A percentile compares a stretch with the other conserved stretches of the same genome.
These are phyloP conservation scores for Biscogniauxia mediterranea DNA, from an alignment of 2,329 filamentous ascomycete species.

Conservation along the genomic window DNA sequence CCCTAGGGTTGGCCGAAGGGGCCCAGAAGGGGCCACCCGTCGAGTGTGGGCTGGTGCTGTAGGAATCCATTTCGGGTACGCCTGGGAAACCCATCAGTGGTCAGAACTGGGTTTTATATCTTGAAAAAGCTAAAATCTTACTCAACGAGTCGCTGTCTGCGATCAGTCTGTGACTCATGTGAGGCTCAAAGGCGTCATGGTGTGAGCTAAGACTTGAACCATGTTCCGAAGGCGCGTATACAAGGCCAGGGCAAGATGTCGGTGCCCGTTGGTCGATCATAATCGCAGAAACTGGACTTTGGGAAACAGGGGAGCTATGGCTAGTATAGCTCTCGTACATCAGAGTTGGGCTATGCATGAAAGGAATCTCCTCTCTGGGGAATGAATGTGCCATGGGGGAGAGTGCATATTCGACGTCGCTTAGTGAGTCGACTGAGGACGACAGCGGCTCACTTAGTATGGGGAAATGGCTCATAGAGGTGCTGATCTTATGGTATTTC, in stretches of 20 bases:
- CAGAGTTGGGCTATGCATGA: conserved; percentile 53
- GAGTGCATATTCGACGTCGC: conserved; percentile 59
- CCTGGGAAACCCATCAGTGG: conserved; percentile 38
- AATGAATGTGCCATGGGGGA: conserved; percentile 55
- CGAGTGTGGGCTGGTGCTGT: conserved; percentile 50
- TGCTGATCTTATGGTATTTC: conserved; percentile 44
- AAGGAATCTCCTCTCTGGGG: conserved; percentile 54
- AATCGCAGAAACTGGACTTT: conserved; percentile 54
- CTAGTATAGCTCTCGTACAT: conserved; percentile 57
- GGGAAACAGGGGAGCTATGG: conserved; percentile 52
- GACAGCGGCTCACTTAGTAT: conserved; percentile 51
- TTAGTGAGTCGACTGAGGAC: conserved; percentile 57
- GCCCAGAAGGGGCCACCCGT: conserved; percentile 46
- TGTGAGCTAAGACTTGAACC: conserved; percentile 61
- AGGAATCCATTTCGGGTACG: conserved; percentile 53
- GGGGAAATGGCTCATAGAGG: conserved; percentile 39
- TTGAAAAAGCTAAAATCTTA: conserved; percentile 41
- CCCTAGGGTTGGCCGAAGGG: conserved; percentile 39
- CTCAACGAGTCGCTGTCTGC: conserved; percentile 56
- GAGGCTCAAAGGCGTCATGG: conserved; percentile 56
- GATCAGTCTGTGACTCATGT: conserved; percentile 52
- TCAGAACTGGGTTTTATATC: conserved; percentile 19
- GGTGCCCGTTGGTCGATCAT: conserved; percentile 57
- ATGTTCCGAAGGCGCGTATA: conserved; percentile 59
- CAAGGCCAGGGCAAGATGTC: conserved; percentile 60